Conservation (phyloP, 2,329 filamentous ascomycete species). For the Coniochaeta prunicola region DNA sequence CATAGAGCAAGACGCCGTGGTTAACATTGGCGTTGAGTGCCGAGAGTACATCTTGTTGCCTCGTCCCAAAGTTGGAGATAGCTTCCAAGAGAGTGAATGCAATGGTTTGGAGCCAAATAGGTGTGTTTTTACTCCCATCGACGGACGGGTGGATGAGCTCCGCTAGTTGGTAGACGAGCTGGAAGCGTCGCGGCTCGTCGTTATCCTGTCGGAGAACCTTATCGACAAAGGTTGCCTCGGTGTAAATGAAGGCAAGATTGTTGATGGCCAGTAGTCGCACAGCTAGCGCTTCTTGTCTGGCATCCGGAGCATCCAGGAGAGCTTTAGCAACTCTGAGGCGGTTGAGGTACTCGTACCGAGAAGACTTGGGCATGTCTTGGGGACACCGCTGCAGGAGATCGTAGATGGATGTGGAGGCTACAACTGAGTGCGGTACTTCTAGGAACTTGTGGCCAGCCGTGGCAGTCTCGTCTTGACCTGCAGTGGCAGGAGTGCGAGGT, state of each 20-base stretch:
- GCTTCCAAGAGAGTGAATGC: slow-evolving; percentile 77
- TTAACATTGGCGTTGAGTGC: slow-evolving; percentile 95
- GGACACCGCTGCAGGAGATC: slow-evolving; percentile 50
- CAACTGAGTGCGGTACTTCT: slow-evolving; percentile 54
- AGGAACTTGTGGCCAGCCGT: slow-evolving; percentile 47
- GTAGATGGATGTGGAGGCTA: slow-evolving; percentile 46
- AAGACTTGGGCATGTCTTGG: slow-evolving; percentile 60
- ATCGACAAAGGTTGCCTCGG: slow-evolving; percentile 74
- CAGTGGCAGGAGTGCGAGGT: slow-evolving; percentile 26
- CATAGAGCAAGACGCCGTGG: slow-evolving; percentile 88
- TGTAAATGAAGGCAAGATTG: slow-evolving; percentile 85
- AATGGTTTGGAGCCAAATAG: slow-evolving; percentile 72
- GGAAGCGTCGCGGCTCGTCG: slow-evolving; percentile 81
- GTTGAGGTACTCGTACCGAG: slow-evolving; percentile 79
- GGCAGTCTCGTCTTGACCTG: slow-evolving; percentile 31
- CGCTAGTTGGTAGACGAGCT: slow-evolving; percentile 85
- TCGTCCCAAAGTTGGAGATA: slow-evolving; percentile 70
- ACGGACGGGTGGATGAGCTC: slow-evolving; percentile 82
- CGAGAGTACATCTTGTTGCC: slow-evolving; percentile 73
- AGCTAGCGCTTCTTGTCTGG: slow-evolving; percentile 68
- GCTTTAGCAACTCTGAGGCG: slow-evolving; percentile 79
- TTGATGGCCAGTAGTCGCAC: slow-evolving; percentile 80
- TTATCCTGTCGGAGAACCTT: slow-evolving; percentile 81
- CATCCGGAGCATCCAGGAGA: slow-evolving; percentile 56
- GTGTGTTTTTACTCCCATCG: slow-evolving; percentile 59